Percentiles rank a stretch among this genome's conserved stretches.
These are phyloP conservation scores for Juglanconis oblonga DNA, from an alignment of 2,329 filamentous ascomycete species.

Conservation along the genomic window DNA sequence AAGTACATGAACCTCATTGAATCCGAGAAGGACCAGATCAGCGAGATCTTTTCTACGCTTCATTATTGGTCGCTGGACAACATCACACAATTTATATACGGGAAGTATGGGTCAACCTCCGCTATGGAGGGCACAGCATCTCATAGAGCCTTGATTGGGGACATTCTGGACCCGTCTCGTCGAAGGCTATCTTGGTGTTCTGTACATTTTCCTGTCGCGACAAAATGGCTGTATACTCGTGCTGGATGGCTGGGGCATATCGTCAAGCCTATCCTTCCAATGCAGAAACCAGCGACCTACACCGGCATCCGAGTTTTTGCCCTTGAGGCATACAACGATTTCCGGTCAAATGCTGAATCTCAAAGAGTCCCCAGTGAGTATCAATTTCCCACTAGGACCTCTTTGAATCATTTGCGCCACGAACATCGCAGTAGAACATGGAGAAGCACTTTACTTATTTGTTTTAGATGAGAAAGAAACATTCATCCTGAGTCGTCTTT, in stretches of 20 bases:
- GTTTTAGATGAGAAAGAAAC: constrained; percentile 13
- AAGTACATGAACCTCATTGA: constrained; percentile 40
- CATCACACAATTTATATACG: constrained; percentile 52
- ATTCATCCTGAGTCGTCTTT: constrained; percentile 37
- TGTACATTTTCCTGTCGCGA: constrained; percentile 42
- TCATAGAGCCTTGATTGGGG: constrained; percentile 40
- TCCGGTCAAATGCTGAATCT: constrained; percentile 2
- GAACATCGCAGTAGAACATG: constrained; percentile 11
- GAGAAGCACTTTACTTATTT: not conserved
- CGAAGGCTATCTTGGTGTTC: constrained; percentile 47
- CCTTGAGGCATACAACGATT: constrained; percentile 24
- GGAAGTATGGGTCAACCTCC: constrained; percentile 39
- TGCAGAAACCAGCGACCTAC: constrained; percentile 48
- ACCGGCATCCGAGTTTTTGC: constrained; percentile 42
- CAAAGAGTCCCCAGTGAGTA: not conserved
- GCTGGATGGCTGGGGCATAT: constrained; percentile 35
- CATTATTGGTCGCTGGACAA: constrained; percentile 53
- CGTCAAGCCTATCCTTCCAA: constrained; percentile 41
- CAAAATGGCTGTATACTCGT: constrained; percentile 46
- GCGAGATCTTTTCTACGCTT: constrained; percentile 45
- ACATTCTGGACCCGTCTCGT: constrained; percentile 46
- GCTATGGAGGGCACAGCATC: constrained; percentile 35
- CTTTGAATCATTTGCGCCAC: not conserved
- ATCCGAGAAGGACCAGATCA: constrained; percentile 27
- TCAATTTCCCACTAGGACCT: not conserved